phyloP scores from a whole-genome alignment of 169 alveolate species.

The Fabrea salina region DNA sequence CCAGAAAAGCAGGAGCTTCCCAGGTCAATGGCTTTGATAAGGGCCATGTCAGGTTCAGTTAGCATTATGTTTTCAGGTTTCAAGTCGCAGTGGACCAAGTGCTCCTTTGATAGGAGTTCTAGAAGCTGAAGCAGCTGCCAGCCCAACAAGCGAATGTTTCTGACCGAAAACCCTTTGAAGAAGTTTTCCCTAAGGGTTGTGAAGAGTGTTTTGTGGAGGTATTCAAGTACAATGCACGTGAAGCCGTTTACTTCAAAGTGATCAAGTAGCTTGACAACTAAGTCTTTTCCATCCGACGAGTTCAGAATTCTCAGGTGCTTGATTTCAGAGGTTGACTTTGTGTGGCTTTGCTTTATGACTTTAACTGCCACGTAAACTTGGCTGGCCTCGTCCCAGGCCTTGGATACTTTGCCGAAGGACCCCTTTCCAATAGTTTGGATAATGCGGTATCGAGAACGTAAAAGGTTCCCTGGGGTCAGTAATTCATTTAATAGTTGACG shows the following conservation, averaged over 20 bases:
- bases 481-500: no score
- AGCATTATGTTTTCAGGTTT: constrained; percentile 80
- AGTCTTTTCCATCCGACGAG: constrained; percentile 60
- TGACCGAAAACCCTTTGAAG: constrained; percentile 56
- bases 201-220: constrained; percentile 63
- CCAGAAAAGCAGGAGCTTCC: constrained; percentile 66
- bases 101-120: constrained; percentile 45
- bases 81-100: constrained; percentile 78
- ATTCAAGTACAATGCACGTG: constrained; percentile 73
- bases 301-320: constrained; percentile 62
- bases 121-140: constrained; percentile 62
- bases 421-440: constrained; percentile 75
- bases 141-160: constrained; percentile 55
- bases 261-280: constrained; percentile 65
- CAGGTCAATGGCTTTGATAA: constrained; percentile 66
- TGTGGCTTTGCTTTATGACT: constrained; percentile 63
- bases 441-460: constrained; percentile 73
- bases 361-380: constrained; percentile 74
- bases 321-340: constrained; percentile 47
- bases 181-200: constrained; percentile 53
- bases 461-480: constrained; percentile 64
- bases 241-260: constrained; percentile 72
- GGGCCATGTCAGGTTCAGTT: constrained; percentile 49
- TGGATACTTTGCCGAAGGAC: constrained; percentile 78
- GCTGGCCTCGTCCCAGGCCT: constrained; percentile 73